A percentile compares a stretch with the other conserved stretches of the same genome.
Conservation (phyloP, 2,329 filamentous ascomycete genomes). For the Ophiostoma ips region DNA sequence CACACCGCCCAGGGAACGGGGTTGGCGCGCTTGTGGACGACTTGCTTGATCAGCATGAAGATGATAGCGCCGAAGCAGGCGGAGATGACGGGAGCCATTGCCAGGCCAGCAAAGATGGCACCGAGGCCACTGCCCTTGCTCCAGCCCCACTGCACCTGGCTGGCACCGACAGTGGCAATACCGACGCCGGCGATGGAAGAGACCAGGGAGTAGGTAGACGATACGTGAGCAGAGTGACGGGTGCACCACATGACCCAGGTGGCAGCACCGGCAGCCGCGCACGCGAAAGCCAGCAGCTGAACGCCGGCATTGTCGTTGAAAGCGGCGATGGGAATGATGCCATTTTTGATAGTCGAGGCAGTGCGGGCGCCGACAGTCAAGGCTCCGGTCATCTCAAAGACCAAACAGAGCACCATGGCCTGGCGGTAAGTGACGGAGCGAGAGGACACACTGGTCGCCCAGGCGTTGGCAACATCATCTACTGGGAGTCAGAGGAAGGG, state of each 20-base stretch:
- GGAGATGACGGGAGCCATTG: constrained; percentile 56
- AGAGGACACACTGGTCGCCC: constrained; percentile 72
- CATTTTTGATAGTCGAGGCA: constrained; percentile 68
- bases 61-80: constrained; percentile 51
- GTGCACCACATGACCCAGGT: constrained; percentile 75
- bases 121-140: constrained; percentile 53
- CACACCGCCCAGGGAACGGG: constrained; percentile 60
- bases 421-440: constrained; percentile 57
- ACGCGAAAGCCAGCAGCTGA: constrained; percentile 54
- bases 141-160: constrained; percentile 55
- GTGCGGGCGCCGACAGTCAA: constrained; percentile 54
- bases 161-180: constrained; percentile 50
- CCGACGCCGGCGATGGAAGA: constrained; percentile 56
- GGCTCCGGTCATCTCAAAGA: constrained; percentile 57
- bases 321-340: constrained; percentile 47
- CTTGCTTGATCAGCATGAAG: constrained; percentile 57
- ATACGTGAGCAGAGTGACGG: constrained; percentile 56
- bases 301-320: constrained; percentile 49
- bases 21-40: constrained; percentile 59
- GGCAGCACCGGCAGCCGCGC: constrained; percentile 49
- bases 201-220: constrained; percentile 58
- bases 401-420: constrained; percentile 50
- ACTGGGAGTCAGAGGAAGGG: background rate
- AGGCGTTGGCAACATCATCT: constrained; percentile 77
- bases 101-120: constrained; percentile 57